A percentile compares a stretch with the other conserved stretches of the same genome.
Evolutionary conservation across 1,284 basidiomycete genomes (phyloP).

Genomic region (Ustilago bromivora): DNA sequence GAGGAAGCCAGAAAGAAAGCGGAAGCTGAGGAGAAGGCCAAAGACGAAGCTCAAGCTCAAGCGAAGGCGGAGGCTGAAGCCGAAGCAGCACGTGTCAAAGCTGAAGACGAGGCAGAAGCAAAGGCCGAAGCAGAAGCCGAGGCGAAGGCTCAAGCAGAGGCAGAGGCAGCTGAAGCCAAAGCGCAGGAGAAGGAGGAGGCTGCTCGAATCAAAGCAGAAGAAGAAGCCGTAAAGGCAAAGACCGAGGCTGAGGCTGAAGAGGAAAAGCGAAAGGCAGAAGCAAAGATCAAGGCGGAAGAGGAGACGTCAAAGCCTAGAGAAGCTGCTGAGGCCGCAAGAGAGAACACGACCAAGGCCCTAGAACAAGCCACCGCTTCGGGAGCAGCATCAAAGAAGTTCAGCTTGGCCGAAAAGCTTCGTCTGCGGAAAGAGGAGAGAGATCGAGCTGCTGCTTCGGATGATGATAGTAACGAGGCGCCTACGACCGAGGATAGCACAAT

Average conservation of each 20-base stretch:
- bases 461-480: neutral
- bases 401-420: constrained; percentile 46
- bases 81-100: constrained; percentile 2
- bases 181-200: neutral
- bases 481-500: neutral
- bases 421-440: constrained; percentile 47
- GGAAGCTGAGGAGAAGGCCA: neutral
- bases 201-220: neutral
- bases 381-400: constrained; percentile 37
- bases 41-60: constrained; percentile 2
- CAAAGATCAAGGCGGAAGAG: neutral
- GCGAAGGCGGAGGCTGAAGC: constrained; percentile 4
- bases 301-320: neutral
- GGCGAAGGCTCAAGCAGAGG: neutral
- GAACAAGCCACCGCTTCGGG: constrained; percentile 3
- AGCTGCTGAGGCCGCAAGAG: neutral
- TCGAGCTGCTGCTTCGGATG: constrained; percentile 14
- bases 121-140: constrained; percentile 1
- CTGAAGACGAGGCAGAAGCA: neutral
- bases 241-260: neutral
- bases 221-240: neutral
- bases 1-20: neutral
- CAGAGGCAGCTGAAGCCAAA: neutral
- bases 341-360: neutral
- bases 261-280: neutral